Base-by-base conservation (phyloP, 2,329 filamentous ascomycete genomes). In the Aspergillus ruber region DNA sequence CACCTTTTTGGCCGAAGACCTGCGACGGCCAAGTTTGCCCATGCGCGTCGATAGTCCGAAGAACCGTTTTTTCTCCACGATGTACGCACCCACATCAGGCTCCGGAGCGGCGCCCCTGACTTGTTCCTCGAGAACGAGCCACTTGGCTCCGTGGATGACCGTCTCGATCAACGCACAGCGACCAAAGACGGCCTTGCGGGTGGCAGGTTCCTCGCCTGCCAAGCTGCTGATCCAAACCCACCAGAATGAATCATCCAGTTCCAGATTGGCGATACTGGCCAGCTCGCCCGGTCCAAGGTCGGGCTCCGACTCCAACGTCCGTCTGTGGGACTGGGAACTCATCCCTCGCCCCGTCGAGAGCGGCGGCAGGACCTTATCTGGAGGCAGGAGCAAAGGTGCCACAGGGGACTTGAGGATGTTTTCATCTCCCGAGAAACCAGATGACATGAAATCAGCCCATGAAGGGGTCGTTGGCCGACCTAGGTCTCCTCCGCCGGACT, bases 211-310 rank as follows among this genome's bases (percentile, higher is more conserved):
- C 61, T 98, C 93, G 0, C 84, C 86, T 1, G 91, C 90, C 60
- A 98, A 74, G 75, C 91, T 97, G 58, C 83, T 94, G 78, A 98
- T 97, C 93, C 93, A 98, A 3, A 97, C 93, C 91, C 93, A 97
- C 93, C 93, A 98, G 68, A 98, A 98, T 1, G 90, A 86, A 65
- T 97, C 91, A 59, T 98, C 93, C 4, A 98, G 76, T 53, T 93
- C 85, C 48, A 97, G 81, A 33, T 80, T 80, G 20, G 81, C 86
- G 62, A 98, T 95, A 64, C 90, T 97, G 25, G 93, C 93, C 48
- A 98, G 78, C 75, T 98, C 93, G 44, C 90, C 93, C 0, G 91
- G 93, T 55, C 96, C 90, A 0, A 96, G 75, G 36, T 81, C 75
- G 20, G 71, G 70, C 46, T 87, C 82, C 12, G 77, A 78, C 55